phyloP scores from a whole-genome alignment of 495 filamentous ascomycete species.

The Penicillium egyptiacum region DNA sequence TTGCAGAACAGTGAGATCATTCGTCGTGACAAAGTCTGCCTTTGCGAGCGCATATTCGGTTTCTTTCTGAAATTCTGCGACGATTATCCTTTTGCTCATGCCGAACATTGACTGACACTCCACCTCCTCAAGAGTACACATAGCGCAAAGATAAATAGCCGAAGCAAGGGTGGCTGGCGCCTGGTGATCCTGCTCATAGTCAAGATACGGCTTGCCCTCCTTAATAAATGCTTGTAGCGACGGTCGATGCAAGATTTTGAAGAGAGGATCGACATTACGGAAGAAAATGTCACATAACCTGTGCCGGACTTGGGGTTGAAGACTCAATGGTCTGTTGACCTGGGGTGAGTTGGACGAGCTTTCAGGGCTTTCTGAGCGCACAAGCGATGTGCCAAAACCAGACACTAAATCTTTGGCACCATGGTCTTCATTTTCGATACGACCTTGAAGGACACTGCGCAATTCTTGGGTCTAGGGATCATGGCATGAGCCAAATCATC shows the following conservation, averaged over 20 bases:
- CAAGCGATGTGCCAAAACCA: slow-evolving; percentile 16
- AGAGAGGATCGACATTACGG: slow-evolving; percentile 39
- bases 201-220: slow-evolving; percentile 33
- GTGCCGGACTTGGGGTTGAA: slow-evolving; percentile 11
- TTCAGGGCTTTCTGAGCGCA: slow-evolving; percentile 26
- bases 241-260: slow-evolving; percentile 42
- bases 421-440: slow-evolving; percentile 20
- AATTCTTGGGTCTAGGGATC: slow-evolving; percentile 22
- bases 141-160: slow-evolving; percentile 54
- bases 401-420: slow-evolving; percentile 8
- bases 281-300: slow-evolving; percentile 37
- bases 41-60: slow-evolving; percentile 49
- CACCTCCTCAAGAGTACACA: slow-evolving; percentile 42
- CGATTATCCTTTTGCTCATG: slow-evolving; percentile 37
- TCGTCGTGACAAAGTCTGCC: slow-evolving; percentile 53
- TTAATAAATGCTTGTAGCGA: slow-evolving; percentile 34
- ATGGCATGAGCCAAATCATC: neutral
- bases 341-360: slow-evolving; percentile 16
- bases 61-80: slow-evolving; percentile 48
- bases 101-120: slow-evolving; percentile 45
- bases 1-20: slow-evolving; percentile 57
- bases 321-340: slow-evolving; percentile 9
- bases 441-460: slow-evolving; percentile 26
- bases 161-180: slow-evolving; percentile 47
- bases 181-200: slow-evolving; percentile 32